Percentiles rank a stretch among this genome's conserved stretches.
Evolutionary conservation across 129 eudicot species (phyloP).

Genomic region (Helianthus annuus): DNA sequence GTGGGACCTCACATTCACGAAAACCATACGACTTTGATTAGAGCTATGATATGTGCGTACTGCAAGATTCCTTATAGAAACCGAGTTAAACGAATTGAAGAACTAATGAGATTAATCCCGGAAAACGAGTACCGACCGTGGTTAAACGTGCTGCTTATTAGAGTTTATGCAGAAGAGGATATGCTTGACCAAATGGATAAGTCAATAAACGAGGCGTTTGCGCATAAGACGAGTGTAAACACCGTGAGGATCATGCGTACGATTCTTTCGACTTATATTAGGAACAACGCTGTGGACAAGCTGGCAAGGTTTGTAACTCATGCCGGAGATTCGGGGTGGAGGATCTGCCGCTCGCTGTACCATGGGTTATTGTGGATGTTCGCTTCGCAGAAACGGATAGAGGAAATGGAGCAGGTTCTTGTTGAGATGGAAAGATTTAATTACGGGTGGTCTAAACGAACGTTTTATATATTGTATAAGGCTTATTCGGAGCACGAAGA

Average conservation of each 20-base stretch:
- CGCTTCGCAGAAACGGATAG: slow-evolving; percentile 52
- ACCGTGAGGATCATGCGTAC: slow-evolving; percentile 44
- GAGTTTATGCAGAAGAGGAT: slow-evolving; percentile 70
- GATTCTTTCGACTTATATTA: slow-evolving; percentile 51
- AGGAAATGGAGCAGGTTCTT: slow-evolving; percentile 87
- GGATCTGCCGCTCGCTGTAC: slow-evolving; percentile 58
- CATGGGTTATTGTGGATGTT: slow-evolving; percentile 80
- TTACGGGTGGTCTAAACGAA: slow-evolving; percentile 43
- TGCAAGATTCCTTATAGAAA: slow-evolving; percentile 46
- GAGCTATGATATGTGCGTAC: slow-evolving; percentile 76
- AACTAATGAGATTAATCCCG: slow-evolving; percentile 55
- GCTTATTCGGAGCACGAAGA: slow-evolving; percentile 56
- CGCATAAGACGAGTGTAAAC: slow-evolving; percentile 47
- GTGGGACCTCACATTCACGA: slow-evolving; percentile 35
- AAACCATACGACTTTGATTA: slow-evolving; percentile 39
- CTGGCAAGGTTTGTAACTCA: slow-evolving; percentile 63
- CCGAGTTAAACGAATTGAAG: slow-evolving; percentile 56
- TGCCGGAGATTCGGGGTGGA: slow-evolving; percentile 79
- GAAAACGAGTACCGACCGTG: slow-evolving; percentile 72
- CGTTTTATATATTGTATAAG: slow-evolving; percentile 54
- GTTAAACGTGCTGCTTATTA: slow-evolving; percentile 70
- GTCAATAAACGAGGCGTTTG: slow-evolving; percentile 66
- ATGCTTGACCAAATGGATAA: slow-evolving; percentile 66
- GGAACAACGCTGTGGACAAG: slow-evolving; percentile 61
- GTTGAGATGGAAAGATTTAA: slow-evolving; percentile 70